Base-by-base conservation (phyloP, 2,329 filamentous ascomycete genomes). In the Curvularia sp. region DNA sequence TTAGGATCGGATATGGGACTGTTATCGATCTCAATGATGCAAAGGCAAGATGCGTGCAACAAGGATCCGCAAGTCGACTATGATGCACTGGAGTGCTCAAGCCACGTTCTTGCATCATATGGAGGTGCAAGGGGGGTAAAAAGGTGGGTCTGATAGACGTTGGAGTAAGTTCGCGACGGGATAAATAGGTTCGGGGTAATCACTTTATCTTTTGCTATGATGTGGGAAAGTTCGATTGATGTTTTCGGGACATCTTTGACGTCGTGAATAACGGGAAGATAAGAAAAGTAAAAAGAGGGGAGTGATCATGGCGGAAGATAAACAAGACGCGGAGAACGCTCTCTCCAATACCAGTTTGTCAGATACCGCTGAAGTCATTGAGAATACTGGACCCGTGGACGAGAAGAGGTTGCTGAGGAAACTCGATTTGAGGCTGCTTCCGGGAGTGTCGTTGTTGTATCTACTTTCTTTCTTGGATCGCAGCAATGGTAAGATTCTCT, bases 341-440 rank as follows among this genome's bases (percentile, higher is more conserved):
- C 42, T 44, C 12, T 69, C 70, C 5, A 65, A 53, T 6, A 51
- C 64, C 8, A 72, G 68, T 5, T 63, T 70, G 13, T 71, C 68
- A 0, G 73, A 76, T 33, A 26, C 74, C 13, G 24, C 75, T 13
- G 71, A 75, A 41, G 63, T 67, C 39, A 12, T 44, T 9, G 42
- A 13, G 7, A 44, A 61, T 9, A 49, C 64, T 1, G 52, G 47
- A 0, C 7, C 47, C 5, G 70, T 89, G 31, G 83, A 85, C 54
- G 87, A 89, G 67, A 84, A 80, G 41, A 77, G 79, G 0, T 75
- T 91, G 1, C 66, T 90, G 6, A 79, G 87, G 9, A 90, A 84
- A 78, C 83, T 82, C 42, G 82, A 77, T 31, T 49, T 68, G 10
- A 75, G 75, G 53, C 66, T 82, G 12, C 64, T 82, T 1, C 80